These are phyloP conservation scores for Alternaria gaisen DNA, from an alignment of 2,329 filamentous ascomycete species.

Conservation along the genomic window DNA sequence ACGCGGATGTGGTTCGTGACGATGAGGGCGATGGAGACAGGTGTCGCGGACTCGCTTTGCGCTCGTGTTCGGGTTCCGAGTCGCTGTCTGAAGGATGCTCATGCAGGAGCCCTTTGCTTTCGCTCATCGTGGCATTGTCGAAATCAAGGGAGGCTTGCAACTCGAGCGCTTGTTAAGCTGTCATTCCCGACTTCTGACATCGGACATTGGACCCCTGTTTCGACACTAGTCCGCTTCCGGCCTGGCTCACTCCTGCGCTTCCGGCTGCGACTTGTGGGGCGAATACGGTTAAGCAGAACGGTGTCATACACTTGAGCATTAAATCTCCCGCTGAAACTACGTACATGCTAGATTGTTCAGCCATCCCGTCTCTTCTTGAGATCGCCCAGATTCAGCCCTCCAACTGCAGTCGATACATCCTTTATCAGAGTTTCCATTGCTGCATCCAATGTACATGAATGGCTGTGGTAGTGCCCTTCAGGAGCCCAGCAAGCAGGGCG, in stretches of 20 bases:
- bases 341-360: neutral
- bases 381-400: neutral
- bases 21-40: constrained; percentile 39
- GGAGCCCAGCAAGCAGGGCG: too few relatives aligned
- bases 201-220: constrained; percentile 22
- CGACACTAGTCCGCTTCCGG: constrained; percentile 4
- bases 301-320: neutral
- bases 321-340: neutral
- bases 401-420: neutral
- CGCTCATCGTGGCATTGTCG: constrained; percentile 52
- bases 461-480: neutral
- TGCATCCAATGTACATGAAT: neutral
- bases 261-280: constrained; percentile 6
- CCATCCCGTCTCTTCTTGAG: neutral
- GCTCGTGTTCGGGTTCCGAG: constrained; percentile 34
- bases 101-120: constrained; percentile 51
- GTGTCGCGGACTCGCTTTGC: constrained; percentile 26
- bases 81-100: constrained; percentile 45
- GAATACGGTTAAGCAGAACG: neutral
- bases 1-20: constrained; percentile 42
- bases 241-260: neutral
- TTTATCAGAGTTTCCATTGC: neutral
- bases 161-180: constrained; percentile 6
- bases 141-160: constrained; percentile 5
- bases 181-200: constrained; percentile 16